phyloP scores from a whole-genome alignment of 2,329 filamentous ascomycete genomes.

The Penicillium frequentans region DNA sequence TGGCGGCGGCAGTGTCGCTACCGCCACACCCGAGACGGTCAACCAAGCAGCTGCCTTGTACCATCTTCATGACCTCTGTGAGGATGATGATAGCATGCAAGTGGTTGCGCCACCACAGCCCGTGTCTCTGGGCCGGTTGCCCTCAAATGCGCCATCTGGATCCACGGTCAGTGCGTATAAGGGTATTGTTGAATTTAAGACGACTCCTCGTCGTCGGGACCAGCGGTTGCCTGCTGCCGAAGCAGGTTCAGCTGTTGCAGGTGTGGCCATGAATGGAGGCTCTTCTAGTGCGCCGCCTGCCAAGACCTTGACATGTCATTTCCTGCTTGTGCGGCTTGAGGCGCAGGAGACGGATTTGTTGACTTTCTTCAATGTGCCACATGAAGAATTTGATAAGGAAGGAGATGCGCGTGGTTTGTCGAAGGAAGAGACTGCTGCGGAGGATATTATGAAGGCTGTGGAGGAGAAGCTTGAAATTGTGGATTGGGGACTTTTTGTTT shows the following conservation, averaged over 20 bases:
- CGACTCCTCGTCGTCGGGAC: constrained; percentile 15
- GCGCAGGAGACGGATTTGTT: constrained; percentile 76
- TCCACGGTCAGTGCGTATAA: constrained; percentile 24
- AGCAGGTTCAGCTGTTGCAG: constrained; percentile 15
- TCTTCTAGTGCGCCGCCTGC: constrained; percentile 15
- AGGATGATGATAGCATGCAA: constrained; percentile 63
- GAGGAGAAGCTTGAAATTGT: constrained; percentile 73
- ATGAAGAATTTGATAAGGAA: constrained; percentile 70
- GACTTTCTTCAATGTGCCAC: constrained; percentile 84
- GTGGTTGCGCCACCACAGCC: constrained; percentile 67
- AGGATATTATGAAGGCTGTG: constrained; percentile 47
- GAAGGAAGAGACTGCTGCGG: constrained; percentile 59
- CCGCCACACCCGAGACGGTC: constrained; percentile 57
- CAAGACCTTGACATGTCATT: constrained; percentile 65
- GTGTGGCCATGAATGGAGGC: constrained; percentile 10
- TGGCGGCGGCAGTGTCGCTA: constrained; percentile 45
- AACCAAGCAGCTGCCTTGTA: constrained; percentile 65
- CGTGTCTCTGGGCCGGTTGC: constrained; percentile 54
- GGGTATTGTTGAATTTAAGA: constrained; percentile 30
- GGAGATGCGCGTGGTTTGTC: constrained; percentile 68
- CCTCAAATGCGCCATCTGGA: constrained; percentile 12
- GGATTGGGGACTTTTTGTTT: constrained; percentile 74
- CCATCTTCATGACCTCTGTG: constrained; percentile 64
- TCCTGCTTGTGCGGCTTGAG: constrained; percentile 75
- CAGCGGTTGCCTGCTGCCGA: constrained; percentile 11